Evolutionary conservation across 257 asterid genomes (phyloP), one percentile per base, ranked within the genome.

Genomic region (Forsythia suspensa): DNA sequence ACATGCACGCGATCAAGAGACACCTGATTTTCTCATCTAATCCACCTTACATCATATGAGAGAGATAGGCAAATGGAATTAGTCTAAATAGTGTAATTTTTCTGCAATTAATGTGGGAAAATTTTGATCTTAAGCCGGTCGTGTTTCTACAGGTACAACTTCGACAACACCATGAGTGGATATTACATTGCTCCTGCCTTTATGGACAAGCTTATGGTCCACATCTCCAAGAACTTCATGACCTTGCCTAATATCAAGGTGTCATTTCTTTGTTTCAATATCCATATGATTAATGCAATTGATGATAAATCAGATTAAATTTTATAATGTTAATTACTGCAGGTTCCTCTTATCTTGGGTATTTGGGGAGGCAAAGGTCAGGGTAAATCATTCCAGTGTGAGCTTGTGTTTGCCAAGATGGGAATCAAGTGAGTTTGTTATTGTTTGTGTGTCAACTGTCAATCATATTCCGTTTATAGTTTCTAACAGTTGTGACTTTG

Each of bases 291-390:
- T 0, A 24, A 51, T 18, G 29, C 70, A 57, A 74, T 36, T 21
- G 40, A 44, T 10, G 29, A 12, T n/a, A 11, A 13, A 29, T 29
- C 34, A 4, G 4, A n/a, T 21, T 15, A 4, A 71, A 51, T 51
- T 7, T 9, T 29, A 29, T 63, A 11, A 29, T 63, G 40, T 63
- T 63, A 63, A 63, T 44, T 5, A 12, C 1, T 8, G 3, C 77
- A 87, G 89, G 76, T 89, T 76, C 92, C 92, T 2, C 76, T 89
- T 3, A 89, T 89, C 61, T 67, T 89, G 83, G 92, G 92, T 36
- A 57, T 89, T 4, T 89, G 92, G 92, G 92, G 92, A 80, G 92
- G 92, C 16, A 89, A 89, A 42, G 92, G 92, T 29, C 91, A 89
- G 80, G 92, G 91, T 1, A 89, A 89, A 82, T 89, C 92, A 15